phyloP scores from a whole-genome alignment of 2,329 filamentous ascomycete species.

The Remersonia thermophila region DNA sequence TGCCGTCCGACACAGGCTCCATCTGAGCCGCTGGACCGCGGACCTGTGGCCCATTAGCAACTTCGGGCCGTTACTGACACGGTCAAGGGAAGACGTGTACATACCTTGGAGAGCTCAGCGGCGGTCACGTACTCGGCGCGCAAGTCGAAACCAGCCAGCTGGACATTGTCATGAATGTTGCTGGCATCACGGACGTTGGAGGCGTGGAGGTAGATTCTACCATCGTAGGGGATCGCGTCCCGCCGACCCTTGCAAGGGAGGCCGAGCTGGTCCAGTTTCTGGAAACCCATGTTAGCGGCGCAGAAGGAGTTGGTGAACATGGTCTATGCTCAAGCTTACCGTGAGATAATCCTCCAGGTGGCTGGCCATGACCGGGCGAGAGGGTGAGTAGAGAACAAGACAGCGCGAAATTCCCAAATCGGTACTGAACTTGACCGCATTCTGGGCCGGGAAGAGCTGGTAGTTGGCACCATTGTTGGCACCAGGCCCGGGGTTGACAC shows the following conservation, averaged over 20 bases:
- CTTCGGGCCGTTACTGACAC: background rate
- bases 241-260: conserved; percentile 26
- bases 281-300: conserved; percentile 12
- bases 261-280: conserved; percentile 30
- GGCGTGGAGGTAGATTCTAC: conserved; percentile 43
- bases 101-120: conserved; percentile 31
- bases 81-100: background rate
- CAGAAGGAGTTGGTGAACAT: background rate
- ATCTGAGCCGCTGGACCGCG: conserved; percentile 18
- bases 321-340: conserved; percentile 27
- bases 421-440: conserved; percentile 30
- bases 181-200: conserved; percentile 49
- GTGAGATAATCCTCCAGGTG: conserved; percentile 33
- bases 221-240: conserved; percentile 24
- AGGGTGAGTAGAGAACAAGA: conserved; percentile 28
- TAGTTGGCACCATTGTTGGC: conserved; percentile 13
- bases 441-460: conserved; percentile 15
- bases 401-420: conserved; percentile 34
- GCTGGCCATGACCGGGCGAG: conserved; percentile 19
- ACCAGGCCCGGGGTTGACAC: conserved; percentile 6
- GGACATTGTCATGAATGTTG: conserved; percentile 34
- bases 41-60: conserved; percentile 13
- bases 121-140: conserved; percentile 31
- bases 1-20: conserved; percentile 39
- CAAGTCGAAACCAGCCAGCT: conserved; percentile 34